Evolutionary conservation across 352 stramenopile species (phyloP).

Genomic region (Phytophthora europaea): DNA sequence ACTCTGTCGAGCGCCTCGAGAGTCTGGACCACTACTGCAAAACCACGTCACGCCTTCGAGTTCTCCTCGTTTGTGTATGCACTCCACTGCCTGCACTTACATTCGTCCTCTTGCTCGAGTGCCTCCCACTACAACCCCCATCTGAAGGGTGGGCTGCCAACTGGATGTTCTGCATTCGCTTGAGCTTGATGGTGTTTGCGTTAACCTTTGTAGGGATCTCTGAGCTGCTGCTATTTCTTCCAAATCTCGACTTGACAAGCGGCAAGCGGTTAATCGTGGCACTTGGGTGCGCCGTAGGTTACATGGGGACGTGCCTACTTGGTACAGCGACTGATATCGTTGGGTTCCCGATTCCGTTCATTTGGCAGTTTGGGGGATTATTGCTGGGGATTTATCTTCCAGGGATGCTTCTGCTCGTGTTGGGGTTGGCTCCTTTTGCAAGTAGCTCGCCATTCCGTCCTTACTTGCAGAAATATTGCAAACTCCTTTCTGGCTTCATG

Average conservation of each 20-base stretch:
- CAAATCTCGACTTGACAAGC: neutral
- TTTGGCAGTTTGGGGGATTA: constrained; percentile 8
- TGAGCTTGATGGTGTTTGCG: neutral
- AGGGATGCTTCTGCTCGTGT: constrained; percentile 3
- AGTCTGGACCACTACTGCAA: neutral
- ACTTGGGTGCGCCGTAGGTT: neutral
- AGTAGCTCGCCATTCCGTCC: constrained; percentile 1
- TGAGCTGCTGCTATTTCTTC: neutral
- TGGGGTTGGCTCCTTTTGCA: constrained; percentile 15
- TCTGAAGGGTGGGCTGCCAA: neutral
- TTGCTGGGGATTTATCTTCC: constrained; percentile 16
- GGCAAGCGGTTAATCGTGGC: neutral
- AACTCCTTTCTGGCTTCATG: constrained; percentile 20
- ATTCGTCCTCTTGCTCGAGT: neutral
- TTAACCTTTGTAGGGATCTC: neutral
- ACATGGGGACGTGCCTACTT: neutral
- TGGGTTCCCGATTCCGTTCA: neutral
- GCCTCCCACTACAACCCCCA: neutral
- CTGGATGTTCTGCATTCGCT: neutral
- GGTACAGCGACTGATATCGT: neutral
- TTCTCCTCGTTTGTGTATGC: neutral
- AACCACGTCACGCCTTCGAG: neutral
- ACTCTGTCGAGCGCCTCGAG: neutral
- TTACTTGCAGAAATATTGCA: constrained; percentile 8
- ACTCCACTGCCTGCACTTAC: neutral